These are phyloP conservation scores for Pseudocercospora vitis DNA, from an alignment of 2,329 filamentous ascomycete genomes.

Conservation along the genomic window DNA sequence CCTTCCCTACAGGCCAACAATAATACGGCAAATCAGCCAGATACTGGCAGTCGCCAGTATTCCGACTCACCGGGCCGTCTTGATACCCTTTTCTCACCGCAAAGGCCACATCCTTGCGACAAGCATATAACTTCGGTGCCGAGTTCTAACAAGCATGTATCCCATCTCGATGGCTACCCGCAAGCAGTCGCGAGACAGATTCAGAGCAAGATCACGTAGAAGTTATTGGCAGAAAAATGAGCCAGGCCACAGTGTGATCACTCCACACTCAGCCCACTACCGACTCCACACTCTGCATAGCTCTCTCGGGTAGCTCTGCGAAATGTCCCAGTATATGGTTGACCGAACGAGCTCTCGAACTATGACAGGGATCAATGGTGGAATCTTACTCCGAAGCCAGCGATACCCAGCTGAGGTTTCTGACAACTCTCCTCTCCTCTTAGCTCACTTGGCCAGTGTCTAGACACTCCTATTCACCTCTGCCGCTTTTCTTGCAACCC, in stretches of 20 bases:
- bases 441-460: background rate
- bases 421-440: background rate
- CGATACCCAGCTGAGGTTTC: background rate
- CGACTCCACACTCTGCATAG: background rate
- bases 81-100: background rate
- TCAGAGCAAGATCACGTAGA: background rate
- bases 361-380: background rate
- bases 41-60: background rate
- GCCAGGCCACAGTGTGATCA: no score
- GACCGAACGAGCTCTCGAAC: background rate
- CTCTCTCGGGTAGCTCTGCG: background rate
- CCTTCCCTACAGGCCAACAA: background rate
- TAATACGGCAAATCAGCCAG: background rate
- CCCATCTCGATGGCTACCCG: background rate
- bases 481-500: background rate
- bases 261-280: background rate
- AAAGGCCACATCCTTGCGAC: conserved; percentile 1
- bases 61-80: conserved; percentile 3
- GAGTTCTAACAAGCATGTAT: background rate
- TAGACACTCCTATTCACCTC: conserved; percentile 6
- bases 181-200: background rate
- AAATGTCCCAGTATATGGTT: background rate
- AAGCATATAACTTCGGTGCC: background rate
- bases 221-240: no score
- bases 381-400: background rate